Base-by-base conservation (phyloP, 2,329 filamentous ascomycete species). In the Triangularia setosa region DNA sequence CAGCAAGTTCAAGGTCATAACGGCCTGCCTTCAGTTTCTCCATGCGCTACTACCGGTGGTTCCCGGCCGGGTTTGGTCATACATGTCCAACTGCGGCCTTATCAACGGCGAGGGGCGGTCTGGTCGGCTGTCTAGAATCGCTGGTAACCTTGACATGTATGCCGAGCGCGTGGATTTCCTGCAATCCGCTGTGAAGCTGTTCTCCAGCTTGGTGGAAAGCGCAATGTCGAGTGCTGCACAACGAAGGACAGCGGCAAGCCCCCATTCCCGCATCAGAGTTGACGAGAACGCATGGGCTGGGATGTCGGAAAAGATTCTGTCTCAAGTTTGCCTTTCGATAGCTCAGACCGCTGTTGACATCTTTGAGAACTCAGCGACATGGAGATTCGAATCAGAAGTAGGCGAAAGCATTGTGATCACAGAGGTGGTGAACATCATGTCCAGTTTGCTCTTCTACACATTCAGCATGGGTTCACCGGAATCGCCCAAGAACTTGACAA, bases 11-110 rank as follows among this genome's bases (percentile, higher is more conserved):
- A 82, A 89, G 1, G 83, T 93, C 57, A 75, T 89, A 63, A 80
- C 81, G 11, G 87, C 90, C 24, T 96, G 92, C 73, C 78, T 93
- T 23, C 89, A 92, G 61, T 97, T 98, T 72, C 79, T 96, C 40
- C 85, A 90, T 69, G 87, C 89, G 2, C 79, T 96, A 18, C 77
- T 95, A 25, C 82, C 84, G 70, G 90, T 84, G n/a, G 86, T 90
- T 60, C 94, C 95, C 0, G 90, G 90, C 63, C 84, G 93, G 65
- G 88, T 97, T 5, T 98, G 95, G 93, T 93, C 94, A 3, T 91
- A 94, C 74, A 84, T 99, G 71, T 87, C 89, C 3, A 87, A 92
- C 64, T 96, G 92, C 74, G 87, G 89, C 67, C 80, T 99, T 18
- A 81, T 99, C 55, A 90, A 90, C 69, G 85, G 88, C 5, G 89